These are phyloP conservation scores for Botryococcus braunii DNA, from an alignment of 163 green algal genomes.

Conservation along the genomic window DNA sequence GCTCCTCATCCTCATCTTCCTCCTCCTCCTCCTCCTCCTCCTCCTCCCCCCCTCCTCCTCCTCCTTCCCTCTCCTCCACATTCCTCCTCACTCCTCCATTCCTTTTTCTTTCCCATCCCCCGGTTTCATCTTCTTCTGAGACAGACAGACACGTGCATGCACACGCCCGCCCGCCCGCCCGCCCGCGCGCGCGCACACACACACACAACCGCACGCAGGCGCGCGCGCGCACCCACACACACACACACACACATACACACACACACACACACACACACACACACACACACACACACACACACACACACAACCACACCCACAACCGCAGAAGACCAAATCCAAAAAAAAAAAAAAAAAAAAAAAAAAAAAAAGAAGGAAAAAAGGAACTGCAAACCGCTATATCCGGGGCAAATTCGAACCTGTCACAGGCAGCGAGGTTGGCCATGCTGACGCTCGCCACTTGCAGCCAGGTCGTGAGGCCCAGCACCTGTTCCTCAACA, in stretches of 20 bases:
- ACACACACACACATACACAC: background rate
- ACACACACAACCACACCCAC: background rate
- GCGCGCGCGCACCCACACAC: too few relatives aligned
- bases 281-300: background rate
- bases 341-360: background rate
- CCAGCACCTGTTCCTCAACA: slow-evolving; percentile 15
- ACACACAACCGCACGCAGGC: too few relatives aligned
- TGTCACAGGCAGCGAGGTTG: slow-evolving; percentile 29
- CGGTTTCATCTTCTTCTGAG: too few relatives aligned
- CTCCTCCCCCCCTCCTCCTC: too few relatives aligned
- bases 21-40: too few relatives aligned
- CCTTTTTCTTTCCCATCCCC: too few relatives aligned
- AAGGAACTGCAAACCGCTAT: background rate
- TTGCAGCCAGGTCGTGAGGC: slow-evolving; percentile 16
- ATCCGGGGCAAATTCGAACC: slow-evolving; percentile 3
- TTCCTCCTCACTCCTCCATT: too few relatives aligned
- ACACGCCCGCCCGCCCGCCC: too few relatives aligned
- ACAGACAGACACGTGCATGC: too few relatives aligned
- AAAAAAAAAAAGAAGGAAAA: background rate
- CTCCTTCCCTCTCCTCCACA: too few relatives aligned
- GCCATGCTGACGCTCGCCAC: slow-evolving; percentile 24
- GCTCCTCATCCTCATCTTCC: too few relatives aligned
- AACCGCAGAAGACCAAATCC: background rate
- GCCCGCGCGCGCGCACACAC: too few relatives aligned
- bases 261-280: background rate